Base-by-base conservation (phyloP, 305 asterid species). In the Fraxinus sp. region DNA sequence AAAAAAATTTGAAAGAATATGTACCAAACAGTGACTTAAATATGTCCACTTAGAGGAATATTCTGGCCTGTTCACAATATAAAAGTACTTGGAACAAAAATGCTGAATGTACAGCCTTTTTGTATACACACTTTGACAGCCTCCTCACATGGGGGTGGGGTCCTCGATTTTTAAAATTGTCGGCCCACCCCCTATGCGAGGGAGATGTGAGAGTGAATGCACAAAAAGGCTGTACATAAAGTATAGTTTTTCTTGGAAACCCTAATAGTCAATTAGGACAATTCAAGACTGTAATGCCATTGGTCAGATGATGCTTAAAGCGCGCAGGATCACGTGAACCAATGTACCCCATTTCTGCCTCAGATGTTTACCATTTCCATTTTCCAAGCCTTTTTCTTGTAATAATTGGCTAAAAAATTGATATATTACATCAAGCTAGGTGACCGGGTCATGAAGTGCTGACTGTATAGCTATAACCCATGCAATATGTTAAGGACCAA, bases 321-420 rank as follows among this genome's bases (percentile, higher is more conserved):
- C 24, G 77, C 77, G 24, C 49, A 72, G 46, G 77, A 32, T 72
- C 77, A 72, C 77, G 77, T 72, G 77, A 72, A 72, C 49, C 49
- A 72, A 33, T 7, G 26, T 35, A 16, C 11, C 43, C 77, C 7
- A 32, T 33, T 32, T 7, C 77, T 2, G 43, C 77, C 77, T 72
- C 26, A 16, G 5, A 64, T 64, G 4, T 26, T 18, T 57, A 57
- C 68, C 22, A 20, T 57, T 57, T 57, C 11, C 28, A 57, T 7
- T 57, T 57, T 57, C 11, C 28, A 57, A 57, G 4, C 68, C 13
- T 57, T 57, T 57, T 18, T 57, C 28, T 55, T n/a, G 3, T n/a
- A n/a, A 43, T 52, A 52, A 52, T 52, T 52, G 62, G 22, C 64
- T n/a, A 1, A 55, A 55, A 62, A 14, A 16, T 16, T 55, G 10